Base-by-base conservation (phyloP, 495 filamentous ascomycete genomes). In the Lasiosphaeria hispida region DNA sequence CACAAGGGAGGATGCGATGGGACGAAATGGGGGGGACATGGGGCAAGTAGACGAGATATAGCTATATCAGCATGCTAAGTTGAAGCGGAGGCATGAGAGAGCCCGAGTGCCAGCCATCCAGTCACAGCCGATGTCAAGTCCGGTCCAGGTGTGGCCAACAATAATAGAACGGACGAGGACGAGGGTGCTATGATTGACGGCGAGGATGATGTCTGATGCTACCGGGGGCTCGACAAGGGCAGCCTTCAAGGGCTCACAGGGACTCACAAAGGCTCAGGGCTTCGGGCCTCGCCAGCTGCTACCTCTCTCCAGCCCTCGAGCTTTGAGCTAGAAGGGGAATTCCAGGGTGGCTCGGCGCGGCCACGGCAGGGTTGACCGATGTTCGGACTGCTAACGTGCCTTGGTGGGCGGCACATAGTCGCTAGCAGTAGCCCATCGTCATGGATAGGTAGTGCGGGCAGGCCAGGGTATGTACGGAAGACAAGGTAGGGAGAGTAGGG, bases 111-210 rank as follows among this genome's bases (percentile, higher is more conserved):
- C 55, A 57, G 39, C 57, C 38, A 59, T 37, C 57, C 38, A 51
- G 53, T 36, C 56, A 58, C 48, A 14, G 47, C 41, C 43, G 56
- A 38, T 43, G 33, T 36, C 38, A 40, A 64, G 48, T 53, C 34
- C 37, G 41, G 50, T 44, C 41, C 13, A 48, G 42, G 55, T 35
- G 35, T 35, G 48, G 51, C 19, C 55, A 41, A 51, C 37, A 63
- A 66, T 64, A 58, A 62, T 58, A 64, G 53, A 62, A 61, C 33
- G 45, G 50, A 23, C 19, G 10, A 55, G 23, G 47, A 59, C 23
- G 43, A 53, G 14, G n/a, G 55, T 62, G 57, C 62, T 67, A 61
- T 65, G 66, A 69, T 65, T 67, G 66, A 63, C 66, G 45, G 43
- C 62, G 60, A 62, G 61, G 63, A 62, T 60, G 53, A 48, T 35